Evolutionary conservation across 306 rosid species (phyloP).

Genomic region (Cicer bijugum): DNA sequence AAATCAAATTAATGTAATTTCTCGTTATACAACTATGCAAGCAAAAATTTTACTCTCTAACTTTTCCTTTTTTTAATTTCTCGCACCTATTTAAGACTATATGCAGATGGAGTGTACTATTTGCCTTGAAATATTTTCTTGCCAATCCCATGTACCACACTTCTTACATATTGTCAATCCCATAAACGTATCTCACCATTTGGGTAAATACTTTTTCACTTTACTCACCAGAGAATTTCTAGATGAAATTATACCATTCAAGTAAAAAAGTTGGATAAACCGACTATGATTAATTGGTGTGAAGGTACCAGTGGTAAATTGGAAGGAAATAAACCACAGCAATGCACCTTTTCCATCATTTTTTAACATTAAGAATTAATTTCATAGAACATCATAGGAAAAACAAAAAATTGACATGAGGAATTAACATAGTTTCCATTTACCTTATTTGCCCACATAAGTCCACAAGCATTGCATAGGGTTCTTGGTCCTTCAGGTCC

Average conservation of each 20-base stretch:
- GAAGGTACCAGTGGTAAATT: constrained; percentile 7
- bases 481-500: constrained; percentile 90
- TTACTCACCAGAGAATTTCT: neutral
- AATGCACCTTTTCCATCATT: constrained; percentile 19
- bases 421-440: constrained; percentile 30
- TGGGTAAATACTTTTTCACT: neutral
- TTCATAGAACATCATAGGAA: constrained; percentile 18
- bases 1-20: neutral
- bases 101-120: neutral
- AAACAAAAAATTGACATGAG: neutral
- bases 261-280: neutral
- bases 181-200: neutral
- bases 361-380: constrained; percentile 13
- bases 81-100: neutral
- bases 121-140: neutral
- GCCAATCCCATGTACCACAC: neutral
- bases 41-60: neutral
- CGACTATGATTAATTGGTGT: neutral
- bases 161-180: no score
- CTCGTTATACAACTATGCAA: neutral
- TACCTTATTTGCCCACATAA: constrained; percentile 92
- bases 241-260: neutral
- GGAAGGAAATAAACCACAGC: constrained; percentile 26
- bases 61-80: neutral
- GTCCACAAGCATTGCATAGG: constrained; percentile 88